These are phyloP conservation scores for Beauveria medogensis DNA, from an alignment of 2,329 filamentous ascomycete genomes.

Conservation along the genomic window DNA sequence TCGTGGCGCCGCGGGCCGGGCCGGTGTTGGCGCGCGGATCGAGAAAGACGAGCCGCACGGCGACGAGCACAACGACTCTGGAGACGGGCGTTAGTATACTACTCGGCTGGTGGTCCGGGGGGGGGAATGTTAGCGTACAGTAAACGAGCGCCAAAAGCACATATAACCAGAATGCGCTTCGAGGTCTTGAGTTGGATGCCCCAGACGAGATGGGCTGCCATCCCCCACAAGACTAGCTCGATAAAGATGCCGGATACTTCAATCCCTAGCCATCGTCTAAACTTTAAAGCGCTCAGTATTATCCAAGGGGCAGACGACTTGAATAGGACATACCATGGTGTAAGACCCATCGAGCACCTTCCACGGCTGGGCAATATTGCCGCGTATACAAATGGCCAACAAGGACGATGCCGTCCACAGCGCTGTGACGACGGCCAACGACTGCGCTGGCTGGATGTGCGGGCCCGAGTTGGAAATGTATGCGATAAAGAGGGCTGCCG, in stretches of 20 bases:
- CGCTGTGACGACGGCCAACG: not conserved
- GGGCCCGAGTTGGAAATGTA: not conserved
- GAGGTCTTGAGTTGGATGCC: not conserved
- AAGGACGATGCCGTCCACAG: not conserved
- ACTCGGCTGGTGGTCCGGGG: too few relatives aligned
- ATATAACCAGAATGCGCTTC: not conserved
- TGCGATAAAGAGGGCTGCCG: not conserved
- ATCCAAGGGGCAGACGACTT: not conserved
- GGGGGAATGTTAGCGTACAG: not conserved
- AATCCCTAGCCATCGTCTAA: not conserved
- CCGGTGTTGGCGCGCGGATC: not conserved
- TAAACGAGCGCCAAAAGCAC: slow-evolving; percentile 2
- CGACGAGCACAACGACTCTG: slow-evolving; percentile 1
- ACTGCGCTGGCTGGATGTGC: not conserved
- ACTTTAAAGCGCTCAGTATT: not conserved
- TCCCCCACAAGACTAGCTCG: not conserved
- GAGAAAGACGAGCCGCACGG: slow-evolving; percentile 1
- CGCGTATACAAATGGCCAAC: not conserved
- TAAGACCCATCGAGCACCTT: not conserved
- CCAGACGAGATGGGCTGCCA: slow-evolving; percentile 2
- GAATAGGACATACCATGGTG: not conserved
- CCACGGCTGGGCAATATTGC: not conserved
- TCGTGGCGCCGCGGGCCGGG: not conserved
- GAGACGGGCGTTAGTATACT: not conserved
- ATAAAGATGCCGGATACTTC: not conserved